These are phyloP conservation scores for Penicillium egyptiacum DNA, from an alignment of 495 filamentous ascomycete genomes.

Conservation along the genomic window DNA sequence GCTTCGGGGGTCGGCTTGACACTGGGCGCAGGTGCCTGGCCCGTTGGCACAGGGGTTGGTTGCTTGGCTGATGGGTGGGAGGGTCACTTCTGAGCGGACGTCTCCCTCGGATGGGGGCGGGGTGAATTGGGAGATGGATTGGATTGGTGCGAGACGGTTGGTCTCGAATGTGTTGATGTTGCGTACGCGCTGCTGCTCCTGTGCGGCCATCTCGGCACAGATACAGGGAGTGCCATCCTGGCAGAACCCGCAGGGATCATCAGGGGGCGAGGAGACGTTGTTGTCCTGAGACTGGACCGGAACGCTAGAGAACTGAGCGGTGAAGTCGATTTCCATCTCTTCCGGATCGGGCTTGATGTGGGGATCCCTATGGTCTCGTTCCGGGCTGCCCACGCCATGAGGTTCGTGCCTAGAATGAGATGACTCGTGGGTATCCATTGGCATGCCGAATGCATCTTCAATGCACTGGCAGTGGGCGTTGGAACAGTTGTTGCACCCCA, in stretches of 20 bases:
- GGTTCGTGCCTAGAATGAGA: constrained; percentile 35
- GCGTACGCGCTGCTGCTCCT: constrained; percentile 39
- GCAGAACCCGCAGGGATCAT: constrained; percentile 85
- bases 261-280: constrained; percentile 39
- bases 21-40: constrained; percentile 80
- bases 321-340: constrained; percentile 75
- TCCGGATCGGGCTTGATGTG: constrained; percentile 55
- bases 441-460: constrained; percentile 60
- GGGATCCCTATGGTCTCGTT: constrained; percentile 37
- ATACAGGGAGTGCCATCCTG: constrained; percentile 80
- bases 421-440: constrained; percentile 31
- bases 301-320: constrained; percentile 58
- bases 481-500: constrained; percentile 67
- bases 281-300: constrained; percentile 32
- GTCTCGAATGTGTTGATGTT: constrained; percentile 38
- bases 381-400: constrained; percentile 30
- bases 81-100: constrained; percentile 47
- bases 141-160: constrained; percentile 50
- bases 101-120: constrained; percentile 70
- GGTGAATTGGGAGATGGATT: constrained; percentile 58
- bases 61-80: constrained; percentile 44
- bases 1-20: constrained; percentile 71
- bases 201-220: constrained; percentile 70
- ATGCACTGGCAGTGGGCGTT: constrained; percentile 66
- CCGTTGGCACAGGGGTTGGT: constrained; percentile 63